phyloP scores from a whole-genome alignment of 768 basidiomycete species.

The Panus rudis region DNA sequence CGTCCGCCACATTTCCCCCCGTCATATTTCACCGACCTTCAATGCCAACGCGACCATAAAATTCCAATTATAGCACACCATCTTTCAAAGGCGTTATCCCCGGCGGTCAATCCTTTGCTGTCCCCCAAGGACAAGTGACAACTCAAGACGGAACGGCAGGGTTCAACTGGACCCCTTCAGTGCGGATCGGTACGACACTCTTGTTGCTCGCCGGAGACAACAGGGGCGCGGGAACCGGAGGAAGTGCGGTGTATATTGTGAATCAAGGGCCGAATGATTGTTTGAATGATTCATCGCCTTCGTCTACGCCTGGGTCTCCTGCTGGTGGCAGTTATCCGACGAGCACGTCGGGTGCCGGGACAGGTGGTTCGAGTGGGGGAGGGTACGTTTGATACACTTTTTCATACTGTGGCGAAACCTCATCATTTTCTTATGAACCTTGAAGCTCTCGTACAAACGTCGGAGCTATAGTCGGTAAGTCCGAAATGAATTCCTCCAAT shows the following conservation, averaged over 20 bases:
- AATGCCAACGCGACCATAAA: background rate
- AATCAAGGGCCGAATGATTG: conserved; percentile 50
- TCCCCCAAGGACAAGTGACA: conserved; percentile 47
- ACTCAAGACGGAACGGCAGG: conserved; percentile 43
- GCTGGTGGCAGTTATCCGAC: conserved; percentile 72
- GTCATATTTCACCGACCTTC: too few relatives aligned
- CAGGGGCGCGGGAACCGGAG: conserved; percentile 61
- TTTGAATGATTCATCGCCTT: conserved; percentile 54
- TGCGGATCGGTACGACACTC: conserved; percentile 60
- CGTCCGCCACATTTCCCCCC: too few relatives aligned
- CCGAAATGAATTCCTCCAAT: too few relatives aligned
- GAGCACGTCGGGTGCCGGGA: conserved; percentile 32
- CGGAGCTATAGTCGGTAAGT: conserved; percentile 46
- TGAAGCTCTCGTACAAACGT: conserved; percentile 25
- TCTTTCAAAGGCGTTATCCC: conserved; percentile 70
- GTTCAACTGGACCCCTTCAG: conserved; percentile 59
- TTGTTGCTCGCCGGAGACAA: conserved; percentile 61
- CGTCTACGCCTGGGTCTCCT: conserved; percentile 69
- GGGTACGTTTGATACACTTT: conserved; percentile 8
- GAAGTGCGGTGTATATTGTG: conserved; percentile 55
- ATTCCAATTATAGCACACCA: conserved; percentile 35
- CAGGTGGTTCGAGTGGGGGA: conserved; percentile 23
- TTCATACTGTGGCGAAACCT: background rate
- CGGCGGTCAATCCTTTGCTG: conserved; percentile 66
- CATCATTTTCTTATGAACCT: background rate